Evolutionary conservation across 495 filamentous ascomycete genomes (phyloP), one percentile per base, ranked within the genome.

Genomic region (Glonium stellatum): DNA sequence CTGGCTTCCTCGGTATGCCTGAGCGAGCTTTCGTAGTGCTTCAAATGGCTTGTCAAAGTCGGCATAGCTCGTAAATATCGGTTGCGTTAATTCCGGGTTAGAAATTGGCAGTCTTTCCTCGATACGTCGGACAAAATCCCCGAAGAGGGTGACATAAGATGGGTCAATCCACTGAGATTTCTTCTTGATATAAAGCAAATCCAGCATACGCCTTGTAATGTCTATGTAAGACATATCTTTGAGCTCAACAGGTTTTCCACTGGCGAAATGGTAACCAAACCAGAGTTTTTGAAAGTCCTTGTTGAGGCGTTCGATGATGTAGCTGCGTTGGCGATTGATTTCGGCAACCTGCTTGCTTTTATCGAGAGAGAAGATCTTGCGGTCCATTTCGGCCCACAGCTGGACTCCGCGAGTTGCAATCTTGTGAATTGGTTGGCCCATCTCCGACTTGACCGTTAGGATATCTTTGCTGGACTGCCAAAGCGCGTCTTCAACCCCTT

Each of bases 381-480:
- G 82, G 66, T 98, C 93, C 89, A 98, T 95, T 72, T 98, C 93
- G 57, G 90, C 86, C 93, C 93, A 98, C 75, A 98, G 92, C 46
- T 81, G 77, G 34, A 98, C 91, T 78, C 93, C 93, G 44, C 93
- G 83, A 23, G 93, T 98, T 21, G 93, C 93, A 59, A 98, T 79
- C 76, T 97, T 97, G 78, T 98, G 93, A 61, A 98, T 98, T 10
- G 93, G 93, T 77, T 98, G 92, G 39, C 93, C 93, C 93, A 98
- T 98, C 72, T 98, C 93, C 5, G 93, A 98, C 57, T 88, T 79
- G 39, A 98, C 92, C 18, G 93, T 97, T 66, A 98, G 89, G 27
- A 98, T 86, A 68, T 93, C 93, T 69, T 93, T 93, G 90, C 87
- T 41, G 89, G 76, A 4, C 89, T 86, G 72, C 92, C 92, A 79